These are phyloP conservation scores for Neurospora tetrasperma DNA, from an alignment of 495 filamentous ascomycete genomes.

Conservation along the genomic window DNA sequence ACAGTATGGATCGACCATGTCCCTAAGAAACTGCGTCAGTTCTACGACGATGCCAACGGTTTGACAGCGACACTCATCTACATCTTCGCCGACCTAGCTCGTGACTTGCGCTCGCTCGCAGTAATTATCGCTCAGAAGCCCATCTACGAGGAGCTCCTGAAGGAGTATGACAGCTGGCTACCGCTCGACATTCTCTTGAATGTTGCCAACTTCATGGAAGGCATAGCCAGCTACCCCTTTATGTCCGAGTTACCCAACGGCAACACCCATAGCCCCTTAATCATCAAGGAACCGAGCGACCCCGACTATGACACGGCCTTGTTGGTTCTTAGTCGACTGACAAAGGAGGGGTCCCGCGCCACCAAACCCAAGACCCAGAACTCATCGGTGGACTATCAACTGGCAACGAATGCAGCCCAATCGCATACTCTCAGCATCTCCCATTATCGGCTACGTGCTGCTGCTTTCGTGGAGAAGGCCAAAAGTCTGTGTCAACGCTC, in stretches of 20 bases:
- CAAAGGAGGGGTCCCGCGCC: background rate
- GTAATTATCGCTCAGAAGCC: conserved; percentile 1
- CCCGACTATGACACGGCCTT: conserved; percentile 3
- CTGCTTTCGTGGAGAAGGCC: background rate
- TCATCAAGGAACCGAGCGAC: conserved; percentile 1
- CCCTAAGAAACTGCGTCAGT: background rate
- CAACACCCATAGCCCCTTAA: background rate
- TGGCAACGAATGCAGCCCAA: background rate
- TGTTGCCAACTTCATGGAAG: conserved; percentile 11
- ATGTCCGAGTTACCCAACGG: conserved; percentile 4
- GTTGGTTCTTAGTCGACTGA: conserved; percentile 2
- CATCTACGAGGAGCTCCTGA: conserved; percentile 9
- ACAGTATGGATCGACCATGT: conserved; percentile 3
- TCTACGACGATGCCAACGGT: background rate
- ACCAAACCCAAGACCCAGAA: background rate
- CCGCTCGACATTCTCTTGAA: conserved; percentile 10
- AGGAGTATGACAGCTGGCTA: conserved; percentile 5
- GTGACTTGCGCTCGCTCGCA: conserved; percentile 4
- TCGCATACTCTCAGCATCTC: background rate
- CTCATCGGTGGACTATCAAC: background rate
- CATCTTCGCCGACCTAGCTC: conserved; percentile 9
- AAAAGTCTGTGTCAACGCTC: background rate
- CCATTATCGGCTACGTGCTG: background rate
- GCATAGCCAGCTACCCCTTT: conserved; percentile 10
- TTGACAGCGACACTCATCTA: background rate